Evolutionary conservation across 768 basidiomycete genomes (phyloP), one percentile per base, ranked within the genome.

Genomic region (Boletus rubescentipes): DNA sequence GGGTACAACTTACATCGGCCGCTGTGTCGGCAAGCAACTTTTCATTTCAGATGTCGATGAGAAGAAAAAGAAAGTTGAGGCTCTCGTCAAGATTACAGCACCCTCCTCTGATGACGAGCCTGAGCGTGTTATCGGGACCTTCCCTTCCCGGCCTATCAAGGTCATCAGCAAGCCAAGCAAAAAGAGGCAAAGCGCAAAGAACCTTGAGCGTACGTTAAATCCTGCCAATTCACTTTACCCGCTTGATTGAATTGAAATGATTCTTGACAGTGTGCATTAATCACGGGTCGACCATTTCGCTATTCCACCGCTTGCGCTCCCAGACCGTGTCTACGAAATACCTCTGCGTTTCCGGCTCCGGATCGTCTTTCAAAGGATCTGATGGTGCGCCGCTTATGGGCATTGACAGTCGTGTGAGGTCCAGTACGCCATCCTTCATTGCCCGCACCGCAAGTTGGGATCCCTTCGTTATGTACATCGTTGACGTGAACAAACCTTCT

Each of bases 141-240:
- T 98, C 75, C 87, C 91, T 40, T 92, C 91, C 60, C 87, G 89
- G 42, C 86, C 94, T n/a, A 98, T 98, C 79, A 95, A 94, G 72
- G 92, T 98, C 65, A 98, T 98, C 74, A 93, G 90, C 74, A 98
- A 98, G 72, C 96, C 96, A 5, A 93, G 91, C 76, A 97, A 98
- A 79, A 97, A 97, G 81, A 81, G 93, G 62, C 89, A 93, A 72
- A 92, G 88, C 67, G 91, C 89, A 42, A 96, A 96, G 79, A 93
- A 92, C 63, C 81, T 93, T 16, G 91, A 97, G 70, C 75, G 93
- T 95, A 68, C 77, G 94, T 80, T 32, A 47, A 18, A 30, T 41
- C 31, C 16, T 50, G 26, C 40, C 55, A 46, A 51, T 61, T 50
- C 48, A 45, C 21, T 50, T 41, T 40, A 45, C 54, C 52, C 52